These are phyloP conservation scores for Solanum bukasovii DNA, from an alignment of 257 asterid genomes.

Conservation along the genomic window DNA sequence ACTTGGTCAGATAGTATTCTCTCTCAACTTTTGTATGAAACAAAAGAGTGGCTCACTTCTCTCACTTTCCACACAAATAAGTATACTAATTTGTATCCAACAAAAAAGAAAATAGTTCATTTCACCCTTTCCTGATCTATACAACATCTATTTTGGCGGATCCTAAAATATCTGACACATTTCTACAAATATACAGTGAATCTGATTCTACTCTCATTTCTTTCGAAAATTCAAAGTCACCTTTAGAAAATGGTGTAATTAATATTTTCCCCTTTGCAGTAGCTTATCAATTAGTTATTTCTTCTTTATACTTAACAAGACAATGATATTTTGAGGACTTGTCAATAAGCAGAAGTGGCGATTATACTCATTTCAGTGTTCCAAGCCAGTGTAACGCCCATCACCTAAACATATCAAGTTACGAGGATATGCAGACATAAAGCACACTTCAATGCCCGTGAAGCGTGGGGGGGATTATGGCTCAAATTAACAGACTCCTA, in stretches of 20 bases:
- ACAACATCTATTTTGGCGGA: neutral
- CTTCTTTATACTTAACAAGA: neutral
- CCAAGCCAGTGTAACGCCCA: neutral
- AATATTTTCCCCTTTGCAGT: neutral
- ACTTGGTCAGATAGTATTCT: neutral
- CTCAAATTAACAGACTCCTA: neutral
- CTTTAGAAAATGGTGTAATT: neutral
- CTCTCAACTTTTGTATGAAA: neutral
- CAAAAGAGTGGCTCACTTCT: neutral
- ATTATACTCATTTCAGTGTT: neutral
- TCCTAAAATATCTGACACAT: neutral
- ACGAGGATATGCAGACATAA: neutral
- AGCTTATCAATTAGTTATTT: neutral
- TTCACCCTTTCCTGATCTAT: neutral
- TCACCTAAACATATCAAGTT: neutral
- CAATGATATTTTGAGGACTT: neutral
- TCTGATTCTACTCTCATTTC: neutral
- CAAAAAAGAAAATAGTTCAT: neutral
- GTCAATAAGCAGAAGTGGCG: neutral
- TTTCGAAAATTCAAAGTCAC: neutral
- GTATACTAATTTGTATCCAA: neutral
- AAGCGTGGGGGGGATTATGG: neutral
- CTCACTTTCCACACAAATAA: neutral
- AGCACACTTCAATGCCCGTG: neutral
- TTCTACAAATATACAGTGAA: neutral